phyloP scores from a whole-genome alignment of 2,329 filamentous ascomycete genomes.

The Aspergillus sp. region DNA sequence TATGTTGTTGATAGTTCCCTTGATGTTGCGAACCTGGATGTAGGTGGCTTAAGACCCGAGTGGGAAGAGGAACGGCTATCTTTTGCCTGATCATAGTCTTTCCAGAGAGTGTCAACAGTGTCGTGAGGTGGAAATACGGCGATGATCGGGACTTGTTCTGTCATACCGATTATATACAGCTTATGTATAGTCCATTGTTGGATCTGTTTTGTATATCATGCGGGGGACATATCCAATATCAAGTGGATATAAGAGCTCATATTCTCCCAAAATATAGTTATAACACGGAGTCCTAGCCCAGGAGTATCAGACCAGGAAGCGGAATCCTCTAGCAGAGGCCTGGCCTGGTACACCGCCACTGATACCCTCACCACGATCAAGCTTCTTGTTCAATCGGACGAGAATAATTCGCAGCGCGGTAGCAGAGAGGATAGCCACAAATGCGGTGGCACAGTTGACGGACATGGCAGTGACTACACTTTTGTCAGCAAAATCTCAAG shows the following conservation, averaged over 20 bases:
- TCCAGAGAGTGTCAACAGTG: background rate
- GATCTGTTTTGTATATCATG: background rate
- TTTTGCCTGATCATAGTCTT: constrained; percentile 34
- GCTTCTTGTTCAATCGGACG: constrained; percentile 68
- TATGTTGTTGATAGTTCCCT: constrained; percentile 60
- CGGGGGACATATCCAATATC: background rate
- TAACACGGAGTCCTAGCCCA: background rate
- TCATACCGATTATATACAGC: background rate
- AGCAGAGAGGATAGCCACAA: constrained; percentile 67
- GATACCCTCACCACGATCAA: constrained; percentile 66
- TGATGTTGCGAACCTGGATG: constrained; percentile 52
- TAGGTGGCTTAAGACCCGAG: constrained; percentile 53
- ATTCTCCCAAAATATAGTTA: background rate
- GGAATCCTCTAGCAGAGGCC: constrained; percentile 65
- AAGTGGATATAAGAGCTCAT: background rate
- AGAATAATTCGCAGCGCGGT: constrained; percentile 67
- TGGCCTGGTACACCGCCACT: constrained; percentile 57
- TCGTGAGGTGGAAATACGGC: background rate
- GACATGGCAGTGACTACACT: constrained; percentile 62
- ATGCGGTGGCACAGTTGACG: constrained; percentile 69
- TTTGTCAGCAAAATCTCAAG: background rate
- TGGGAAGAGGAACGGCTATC: constrained; percentile 50
- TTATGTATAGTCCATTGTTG: background rate
- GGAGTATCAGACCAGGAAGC: constrained; percentile 61
- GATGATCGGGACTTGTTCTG: background rate